Conservation (phyloP, 805 yeast genomes). For the Candida tallmaniae region DNA sequence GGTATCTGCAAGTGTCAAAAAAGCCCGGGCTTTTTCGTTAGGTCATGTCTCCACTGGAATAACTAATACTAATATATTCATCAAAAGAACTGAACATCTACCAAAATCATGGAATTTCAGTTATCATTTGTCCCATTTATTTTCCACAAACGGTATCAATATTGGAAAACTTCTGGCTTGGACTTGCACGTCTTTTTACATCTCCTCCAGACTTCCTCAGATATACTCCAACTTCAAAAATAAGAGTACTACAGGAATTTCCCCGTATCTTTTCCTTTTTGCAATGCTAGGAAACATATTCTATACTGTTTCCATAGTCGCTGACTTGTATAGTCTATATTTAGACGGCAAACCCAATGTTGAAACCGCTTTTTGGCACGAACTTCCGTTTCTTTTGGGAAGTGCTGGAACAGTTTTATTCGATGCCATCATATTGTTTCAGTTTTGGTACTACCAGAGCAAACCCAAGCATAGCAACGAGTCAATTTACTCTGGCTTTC, state of each 20-base stretch:
- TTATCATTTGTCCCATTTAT: no score
- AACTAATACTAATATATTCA: no score
- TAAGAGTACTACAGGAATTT: conserved; percentile 32
- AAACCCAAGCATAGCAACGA: not conserved
- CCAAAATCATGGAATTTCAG: no score
- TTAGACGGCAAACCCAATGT: conserved; percentile 10
- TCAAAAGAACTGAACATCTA: no score
- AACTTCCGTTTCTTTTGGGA: conserved; percentile 76
- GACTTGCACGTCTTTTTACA: conserved; percentile 26
- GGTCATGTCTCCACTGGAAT: not conserved
- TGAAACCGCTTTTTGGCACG: conserved; percentile 45
- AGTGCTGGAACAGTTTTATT: conserved; percentile 77
- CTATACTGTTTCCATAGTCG: conserved; percentile 29
- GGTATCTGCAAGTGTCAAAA: conserved; percentile 5
- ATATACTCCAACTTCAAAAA: conserved; percentile 24
- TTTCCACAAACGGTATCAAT: conserved; percentile 1
- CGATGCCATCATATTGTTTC: conserved; percentile 31
- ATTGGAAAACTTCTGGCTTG: conserved; percentile 31
- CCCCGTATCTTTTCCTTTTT: conserved; percentile 29
- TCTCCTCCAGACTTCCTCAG: conserved; percentile 33
- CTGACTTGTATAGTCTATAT: conserved; percentile 24
- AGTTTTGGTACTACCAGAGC: conserved; percentile 15
- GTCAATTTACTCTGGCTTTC: conserved; percentile 17
- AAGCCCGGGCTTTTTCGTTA: conserved; percentile 8
- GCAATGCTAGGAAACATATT: conserved; percentile 34